Evolutionary conservation across 179 eudicot genomes (phyloP).

Genomic region (Camellia oleifera): DNA sequence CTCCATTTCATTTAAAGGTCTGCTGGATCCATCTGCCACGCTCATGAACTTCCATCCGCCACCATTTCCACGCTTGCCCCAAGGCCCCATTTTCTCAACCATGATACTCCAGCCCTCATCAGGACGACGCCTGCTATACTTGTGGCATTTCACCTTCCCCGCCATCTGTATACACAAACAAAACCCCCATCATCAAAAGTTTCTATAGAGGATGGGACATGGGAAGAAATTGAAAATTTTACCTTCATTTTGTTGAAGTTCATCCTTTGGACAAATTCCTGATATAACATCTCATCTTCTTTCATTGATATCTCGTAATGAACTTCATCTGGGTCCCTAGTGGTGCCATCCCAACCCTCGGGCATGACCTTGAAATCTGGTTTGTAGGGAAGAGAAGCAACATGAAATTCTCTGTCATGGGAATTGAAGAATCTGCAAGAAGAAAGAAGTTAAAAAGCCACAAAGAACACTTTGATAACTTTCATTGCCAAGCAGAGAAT

Average conservation of each 20-base stretch:
- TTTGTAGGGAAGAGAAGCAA: constrained; percentile 87
- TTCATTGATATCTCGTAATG: constrained; percentile 93
- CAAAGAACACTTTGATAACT: not conserved
- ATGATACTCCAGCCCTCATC: constrained; percentile 75
- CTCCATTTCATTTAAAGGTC: constrained; percentile 77
- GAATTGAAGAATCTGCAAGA: constrained; percentile 68
- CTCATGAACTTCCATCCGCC: constrained; percentile 90
- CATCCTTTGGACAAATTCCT: constrained; percentile 78
- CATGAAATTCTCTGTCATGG: constrained; percentile 90
- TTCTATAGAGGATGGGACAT: not conserved
- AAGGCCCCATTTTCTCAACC: constrained; percentile 68
- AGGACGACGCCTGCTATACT: constrained; percentile 83
- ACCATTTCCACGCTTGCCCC: constrained; percentile 77
- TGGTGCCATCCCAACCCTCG: constrained; percentile 98
- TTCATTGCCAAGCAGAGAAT: not conserved
- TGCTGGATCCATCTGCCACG: constrained; percentile 74
- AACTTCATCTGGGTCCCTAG: constrained; percentile 92
- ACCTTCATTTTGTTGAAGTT: constrained; percentile 92
- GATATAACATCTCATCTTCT: constrained; percentile 76
- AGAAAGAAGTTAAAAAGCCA: constrained; percentile 11
- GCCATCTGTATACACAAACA: constrained; percentile 42
- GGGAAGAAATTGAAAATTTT: constrained; percentile 8
- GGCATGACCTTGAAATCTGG: constrained; percentile 99
- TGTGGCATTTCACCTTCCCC: constrained; percentile 69
- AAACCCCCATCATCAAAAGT: not conserved